phyloP scores from a whole-genome alignment of 2,329 filamentous ascomycete species.

The Amauroascus verrucosus region DNA sequence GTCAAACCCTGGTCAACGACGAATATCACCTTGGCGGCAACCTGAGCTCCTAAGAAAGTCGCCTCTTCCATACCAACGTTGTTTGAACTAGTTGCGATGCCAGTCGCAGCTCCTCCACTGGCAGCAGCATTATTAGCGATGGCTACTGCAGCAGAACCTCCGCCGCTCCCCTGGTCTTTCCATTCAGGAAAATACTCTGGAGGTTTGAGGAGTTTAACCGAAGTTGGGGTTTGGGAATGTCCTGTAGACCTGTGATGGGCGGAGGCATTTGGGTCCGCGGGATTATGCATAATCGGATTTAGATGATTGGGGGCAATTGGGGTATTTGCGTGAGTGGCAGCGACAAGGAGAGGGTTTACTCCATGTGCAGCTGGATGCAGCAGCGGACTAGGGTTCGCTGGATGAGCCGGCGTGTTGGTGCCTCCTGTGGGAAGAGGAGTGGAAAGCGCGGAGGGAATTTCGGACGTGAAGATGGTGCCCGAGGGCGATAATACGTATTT shows the following conservation, averaged over 20 bases:
- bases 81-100: constrained; percentile 17
- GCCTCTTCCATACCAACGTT: constrained; percentile 62
- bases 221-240: constrained; percentile 68
- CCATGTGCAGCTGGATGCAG: constrained; percentile 49
- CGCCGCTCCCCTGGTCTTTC: constrained; percentile 54
- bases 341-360: constrained; percentile 84
- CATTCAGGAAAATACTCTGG: constrained; percentile 86
- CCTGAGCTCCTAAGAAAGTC: constrained; percentile 76
- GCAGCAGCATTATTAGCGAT: constrained; percentile 10
- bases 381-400: constrained; percentile 40
- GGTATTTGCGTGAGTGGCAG: constrained; percentile 55
- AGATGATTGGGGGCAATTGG: constrained; percentile 30
- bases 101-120: constrained; percentile 35
- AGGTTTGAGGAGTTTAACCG: constrained; percentile 65
- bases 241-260: constrained; percentile 48
- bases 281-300: constrained; percentile 25
- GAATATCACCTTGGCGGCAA: constrained; percentile 67
- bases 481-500: constrained; percentile 87
- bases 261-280: constrained; percentile 22
- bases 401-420: constrained; percentile 63
- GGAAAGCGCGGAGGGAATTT: constrained; percentile 85
- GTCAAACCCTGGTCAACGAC: constrained; percentile 55
- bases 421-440: constrained; percentile 84
- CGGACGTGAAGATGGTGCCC: constrained; percentile 92
- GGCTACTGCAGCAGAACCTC: constrained; percentile 6